phyloP scores from a whole-genome alignment of 768 basidiomycete genomes.

The Cyclocybe cylindracea region DNA sequence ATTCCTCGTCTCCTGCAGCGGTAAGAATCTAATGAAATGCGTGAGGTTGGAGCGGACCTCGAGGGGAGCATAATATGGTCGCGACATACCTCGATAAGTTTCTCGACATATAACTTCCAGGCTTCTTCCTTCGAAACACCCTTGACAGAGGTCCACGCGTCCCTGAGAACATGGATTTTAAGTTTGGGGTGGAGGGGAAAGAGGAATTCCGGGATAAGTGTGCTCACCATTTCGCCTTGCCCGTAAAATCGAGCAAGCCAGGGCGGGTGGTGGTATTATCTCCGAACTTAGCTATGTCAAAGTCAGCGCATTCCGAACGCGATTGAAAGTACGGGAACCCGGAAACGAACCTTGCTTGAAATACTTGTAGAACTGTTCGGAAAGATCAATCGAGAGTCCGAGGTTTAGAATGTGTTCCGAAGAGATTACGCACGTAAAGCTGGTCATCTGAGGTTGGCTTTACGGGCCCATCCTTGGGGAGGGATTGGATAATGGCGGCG shows the following conservation, averaged over 20 bases:
- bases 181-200: background rate
- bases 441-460: conserved; percentile 73
- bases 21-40: conserved; percentile 16
- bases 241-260: conserved; percentile 82
- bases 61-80: background rate
- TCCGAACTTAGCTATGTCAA: conserved; percentile 63
- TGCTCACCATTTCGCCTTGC: conserved; percentile 86
- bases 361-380: conserved; percentile 82
- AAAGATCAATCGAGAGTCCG: conserved; percentile 6
- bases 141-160: conserved; percentile 80
- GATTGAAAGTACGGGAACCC: background rate
- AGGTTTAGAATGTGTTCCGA: background rate
- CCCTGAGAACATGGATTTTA: conserved; percentile 46
- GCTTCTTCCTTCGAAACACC: conserved; percentile 77
- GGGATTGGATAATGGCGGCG: conserved; percentile 58
- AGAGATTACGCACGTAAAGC: conserved; percentile 63
- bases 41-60: background rate
- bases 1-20: conserved; percentile 46
- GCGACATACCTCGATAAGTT: conserved; percentile 62
- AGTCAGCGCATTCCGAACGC: conserved; percentile 3
- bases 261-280: conserved; percentile 66
- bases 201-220: background rate
- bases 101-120: conserved; percentile 69
- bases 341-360: conserved; percentile 83
- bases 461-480: conserved; percentile 82